phyloP scores from a whole-genome alignment of 164 flowering plant genomes.

The Stephania japonica region DNA sequence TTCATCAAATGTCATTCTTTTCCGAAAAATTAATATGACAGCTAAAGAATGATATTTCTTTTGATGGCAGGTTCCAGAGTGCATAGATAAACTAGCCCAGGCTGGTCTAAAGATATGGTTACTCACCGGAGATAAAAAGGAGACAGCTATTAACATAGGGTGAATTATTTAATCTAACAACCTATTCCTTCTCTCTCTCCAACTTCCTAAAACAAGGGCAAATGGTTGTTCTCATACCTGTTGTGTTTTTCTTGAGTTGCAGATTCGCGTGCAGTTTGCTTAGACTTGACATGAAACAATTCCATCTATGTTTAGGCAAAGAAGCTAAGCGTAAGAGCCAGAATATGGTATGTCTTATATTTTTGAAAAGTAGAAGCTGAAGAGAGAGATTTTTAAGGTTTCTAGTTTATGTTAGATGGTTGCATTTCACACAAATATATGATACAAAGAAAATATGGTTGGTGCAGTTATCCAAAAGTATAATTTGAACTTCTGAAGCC shows the following conservation, averaged over 20 bases:
- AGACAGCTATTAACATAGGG: conserved; percentile 70
- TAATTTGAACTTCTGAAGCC: not conserved
- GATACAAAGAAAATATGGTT: not conserved
- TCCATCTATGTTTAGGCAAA: conserved; percentile 31
- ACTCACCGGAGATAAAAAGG: conserved; percentile 61
- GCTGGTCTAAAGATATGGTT: conserved; percentile 71
- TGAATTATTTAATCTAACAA: conserved; percentile 8
- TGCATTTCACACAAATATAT: not conserved
- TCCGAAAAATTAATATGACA: not conserved
- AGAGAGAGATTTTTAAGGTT: not conserved
- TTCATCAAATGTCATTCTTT: not conserved
- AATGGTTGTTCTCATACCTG: not conserved
- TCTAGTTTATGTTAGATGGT: not conserved
- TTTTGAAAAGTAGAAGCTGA: not conserved
- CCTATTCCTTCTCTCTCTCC: not conserved
- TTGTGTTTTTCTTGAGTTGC: conserved; percentile 1
- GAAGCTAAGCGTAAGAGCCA: conserved; percentile 23
- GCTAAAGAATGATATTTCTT: conserved; percentile 1
- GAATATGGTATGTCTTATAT: conserved; percentile 26
- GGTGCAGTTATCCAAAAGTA: not conserved
- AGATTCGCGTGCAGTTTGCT: conserved; percentile 67
- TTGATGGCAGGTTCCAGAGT: conserved; percentile 47
- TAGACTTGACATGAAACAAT: conserved; percentile 46
- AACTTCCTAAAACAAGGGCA: not conserved
- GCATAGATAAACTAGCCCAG: conserved; percentile 64